phyloP scores from a whole-genome alignment of 495 filamentous ascomycete species.

The Tuber melanosporum region DNA sequence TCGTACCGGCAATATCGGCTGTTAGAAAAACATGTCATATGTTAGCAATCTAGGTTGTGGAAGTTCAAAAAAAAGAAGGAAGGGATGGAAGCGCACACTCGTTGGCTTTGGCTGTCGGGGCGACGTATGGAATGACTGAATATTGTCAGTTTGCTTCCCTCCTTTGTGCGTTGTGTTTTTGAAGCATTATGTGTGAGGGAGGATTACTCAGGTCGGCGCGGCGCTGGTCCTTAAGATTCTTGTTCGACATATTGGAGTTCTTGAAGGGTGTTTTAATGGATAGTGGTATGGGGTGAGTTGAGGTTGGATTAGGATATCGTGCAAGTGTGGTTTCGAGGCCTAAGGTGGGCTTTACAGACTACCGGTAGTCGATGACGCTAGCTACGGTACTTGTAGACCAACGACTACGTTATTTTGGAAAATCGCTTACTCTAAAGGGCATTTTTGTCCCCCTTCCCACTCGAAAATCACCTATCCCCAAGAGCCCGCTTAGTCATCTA shows the following conservation, averaged over 20 bases:
- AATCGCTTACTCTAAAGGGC: not conserved
- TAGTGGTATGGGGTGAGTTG: constrained; percentile 2
- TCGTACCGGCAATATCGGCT: constrained; percentile 34
- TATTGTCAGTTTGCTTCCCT: constrained; percentile 6
- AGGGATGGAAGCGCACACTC: constrained; percentile 21
- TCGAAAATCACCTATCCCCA: not conserved
- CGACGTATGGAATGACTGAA: constrained; percentile 39
- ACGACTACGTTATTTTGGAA: not conserved
- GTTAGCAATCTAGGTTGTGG: constrained; percentile 5
- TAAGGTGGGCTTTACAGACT: not conserved
- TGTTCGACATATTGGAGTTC: constrained; percentile 18
- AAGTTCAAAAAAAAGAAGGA: not conserved
- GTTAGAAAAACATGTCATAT: not conserved
- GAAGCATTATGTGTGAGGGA: not conserved
- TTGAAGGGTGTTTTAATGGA: not conserved
- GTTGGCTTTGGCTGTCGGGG: constrained; percentile 31
- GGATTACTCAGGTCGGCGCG: constrained; percentile 36
- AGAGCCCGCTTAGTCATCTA: not conserved
- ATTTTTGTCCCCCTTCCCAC: not conserved
- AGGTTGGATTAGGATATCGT: constrained; percentile 9
- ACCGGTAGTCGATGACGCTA: not conserved
- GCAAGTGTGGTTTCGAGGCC: constrained; percentile 1
- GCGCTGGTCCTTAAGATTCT: constrained; percentile 40
- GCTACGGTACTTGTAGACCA: too few species aligned
- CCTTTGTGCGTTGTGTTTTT: not conserved